A percentile compares a stretch with the other conserved stretches of the same genome.
Conservation (phyloP, 2,329 filamentous ascomycete genomes). For the Fusarium mundagurra region DNA sequence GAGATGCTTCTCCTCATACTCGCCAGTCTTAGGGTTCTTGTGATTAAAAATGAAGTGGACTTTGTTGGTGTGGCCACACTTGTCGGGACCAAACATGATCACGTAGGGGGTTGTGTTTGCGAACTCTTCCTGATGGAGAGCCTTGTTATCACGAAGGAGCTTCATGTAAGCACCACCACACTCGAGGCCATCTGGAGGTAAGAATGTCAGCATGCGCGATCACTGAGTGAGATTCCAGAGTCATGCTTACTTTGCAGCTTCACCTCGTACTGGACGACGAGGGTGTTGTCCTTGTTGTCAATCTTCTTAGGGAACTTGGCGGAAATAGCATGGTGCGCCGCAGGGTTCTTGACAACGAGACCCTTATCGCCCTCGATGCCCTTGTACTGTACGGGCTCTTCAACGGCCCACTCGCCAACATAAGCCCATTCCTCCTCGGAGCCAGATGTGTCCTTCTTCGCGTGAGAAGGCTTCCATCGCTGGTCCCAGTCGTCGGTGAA, state of each 20-base stretch:
- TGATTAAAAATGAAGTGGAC: constrained; percentile 99
- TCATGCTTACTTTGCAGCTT: constrained; percentile 88
- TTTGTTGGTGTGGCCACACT: constrained; percentile 99
- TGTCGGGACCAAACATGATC: constrained; percentile 99
- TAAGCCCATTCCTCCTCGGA: constrained; percentile 95
- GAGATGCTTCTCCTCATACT: constrained; percentile 99
- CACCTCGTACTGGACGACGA: constrained; percentile 99
- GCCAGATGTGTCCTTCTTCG: constrained; percentile 88
- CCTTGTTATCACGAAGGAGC: constrained; percentile 97
- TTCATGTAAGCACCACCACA: constrained; percentile 99
- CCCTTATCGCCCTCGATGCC: constrained; percentile 96
- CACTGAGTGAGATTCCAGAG: neutral
- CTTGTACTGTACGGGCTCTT: constrained; percentile 91
- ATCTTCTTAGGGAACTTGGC: constrained; percentile 98
- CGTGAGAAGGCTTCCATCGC: constrained; percentile 93
- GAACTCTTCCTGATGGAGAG: constrained; percentile 97
- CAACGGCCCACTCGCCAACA: constrained; percentile 94
- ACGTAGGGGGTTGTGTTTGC: constrained; percentile 97
- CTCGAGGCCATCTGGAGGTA: constrained; percentile 80
- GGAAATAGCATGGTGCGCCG: constrained; percentile 98
- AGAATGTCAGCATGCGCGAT: constrained; percentile 45
- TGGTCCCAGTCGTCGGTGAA: constrained; percentile 96
- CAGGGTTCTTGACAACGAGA: constrained; percentile 96
- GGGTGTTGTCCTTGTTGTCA: constrained; percentile 95
- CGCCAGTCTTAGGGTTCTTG: constrained; percentile 99